Evolutionary conservation across 2,329 filamentous ascomycete species (phyloP), one percentile per base, ranked within the genome.

Genomic region (Penicillium vulpinum): DNA sequence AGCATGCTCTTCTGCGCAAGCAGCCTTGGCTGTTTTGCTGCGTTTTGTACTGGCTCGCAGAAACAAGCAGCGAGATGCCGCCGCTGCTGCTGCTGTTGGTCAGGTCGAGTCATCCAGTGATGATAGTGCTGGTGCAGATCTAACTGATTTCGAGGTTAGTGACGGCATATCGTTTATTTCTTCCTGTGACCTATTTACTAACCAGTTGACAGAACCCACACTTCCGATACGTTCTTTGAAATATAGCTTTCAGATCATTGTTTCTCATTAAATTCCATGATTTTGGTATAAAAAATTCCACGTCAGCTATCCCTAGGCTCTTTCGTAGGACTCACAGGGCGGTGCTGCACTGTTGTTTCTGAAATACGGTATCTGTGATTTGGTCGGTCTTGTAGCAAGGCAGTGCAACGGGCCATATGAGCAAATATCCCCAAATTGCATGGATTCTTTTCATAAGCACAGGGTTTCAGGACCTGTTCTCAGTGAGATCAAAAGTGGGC

Each of bases 161-260:
- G 45, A 40, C 40, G 6, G 11, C 11, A 5, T 26, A 18, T 22
- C 5, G n/a, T 16, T 11, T 5, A 16, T 33, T 18, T 22, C 35
- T 9, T 10, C 1, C n/a, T 26, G n/a, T 3, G 13, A 6, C 3
- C 28, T 24, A 9, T 33, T 40, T 18, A 38, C 57, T 59, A 16
- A 61, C 29, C 1, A 16, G 4, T 33, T 50, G n/a, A 2, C 36
- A 66, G 61, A 66, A 67, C 18, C 54, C 49, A 9, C 58, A 57
- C 1, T 67, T 67, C 29, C 54, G 64, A 56, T 65, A 63, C 21
- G 82, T 80, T 60, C 70, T 78, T 7, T 75, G 71, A 18, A 70
- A 45, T 41, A 43, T 31, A 41, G 5, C 6, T 41, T 24, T 22
- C 6, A 18, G 10, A 22, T n/a, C 7, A 5, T n/a, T 31, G 13